A percentile compares a stretch with the other conserved stretches of the same genome.
phyloP scores from a whole-genome alignment of 495 filamentous ascomycete genomes.

The Pyrenula massariospora region DNA sequence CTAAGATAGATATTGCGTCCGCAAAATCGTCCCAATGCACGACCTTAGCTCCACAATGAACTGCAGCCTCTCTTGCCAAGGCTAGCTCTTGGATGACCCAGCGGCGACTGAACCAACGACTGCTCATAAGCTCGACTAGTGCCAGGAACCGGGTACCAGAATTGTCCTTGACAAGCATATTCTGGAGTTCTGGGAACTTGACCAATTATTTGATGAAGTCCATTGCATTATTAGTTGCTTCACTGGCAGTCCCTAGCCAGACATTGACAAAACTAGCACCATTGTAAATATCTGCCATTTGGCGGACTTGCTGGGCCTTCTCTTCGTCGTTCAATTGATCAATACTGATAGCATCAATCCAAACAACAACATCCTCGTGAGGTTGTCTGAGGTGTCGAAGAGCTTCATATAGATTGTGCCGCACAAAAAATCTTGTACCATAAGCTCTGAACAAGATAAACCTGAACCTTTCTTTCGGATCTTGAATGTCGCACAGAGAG shows the following conservation, averaged over 20 bases:
- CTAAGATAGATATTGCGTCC: constrained; percentile 7
- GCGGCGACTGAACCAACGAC: constrained; percentile 20
- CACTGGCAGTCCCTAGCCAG: constrained; percentile 14
- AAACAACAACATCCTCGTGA: constrained; percentile 9
- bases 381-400: constrained; percentile 12
- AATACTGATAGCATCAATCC: constrained; percentile 20
- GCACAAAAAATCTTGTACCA: not conserved
- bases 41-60: constrained; percentile 13
- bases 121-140: constrained; percentile 18
- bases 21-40: constrained; percentile 21
- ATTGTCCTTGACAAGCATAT: constrained; percentile 3
- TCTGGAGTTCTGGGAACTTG: constrained; percentile 9
- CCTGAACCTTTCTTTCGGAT: not conserved
- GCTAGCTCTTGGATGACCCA: constrained; percentile 29
- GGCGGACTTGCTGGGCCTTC: constrained; percentile 4
- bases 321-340: constrained; percentile 1
- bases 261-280: constrained; percentile 12
- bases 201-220: constrained; percentile 6
- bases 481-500: not conserved
- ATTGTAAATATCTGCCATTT: constrained; percentile 14
- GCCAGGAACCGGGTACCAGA: constrained; percentile 12
- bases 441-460: not conserved
- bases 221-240: constrained; percentile 3
- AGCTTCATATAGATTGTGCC: constrained; percentile 11
- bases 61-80: constrained; percentile 13